Evolutionary conservation across 495 filamentous ascomycete species (phyloP).

Genomic region (Chaetomium tenue): DNA sequence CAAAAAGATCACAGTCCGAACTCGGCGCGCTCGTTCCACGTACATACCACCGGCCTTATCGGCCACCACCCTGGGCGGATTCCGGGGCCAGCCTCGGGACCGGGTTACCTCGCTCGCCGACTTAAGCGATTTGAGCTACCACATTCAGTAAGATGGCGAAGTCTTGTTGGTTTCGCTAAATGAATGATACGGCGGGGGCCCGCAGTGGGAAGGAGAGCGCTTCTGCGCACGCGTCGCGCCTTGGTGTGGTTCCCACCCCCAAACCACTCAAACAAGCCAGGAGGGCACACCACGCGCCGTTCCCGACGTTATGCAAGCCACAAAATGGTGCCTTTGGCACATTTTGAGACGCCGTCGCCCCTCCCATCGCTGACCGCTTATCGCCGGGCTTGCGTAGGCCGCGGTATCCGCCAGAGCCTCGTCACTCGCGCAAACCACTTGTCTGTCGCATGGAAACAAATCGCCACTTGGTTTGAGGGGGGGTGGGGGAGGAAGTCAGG

Average conservation of each 20-base stretch:
- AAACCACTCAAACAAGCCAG: neutral
- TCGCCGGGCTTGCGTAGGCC: conserved; percentile 1
- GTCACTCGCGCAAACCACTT: neutral
- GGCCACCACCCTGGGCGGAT: neutral
- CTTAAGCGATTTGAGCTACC: neutral
- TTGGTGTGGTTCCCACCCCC: neutral
- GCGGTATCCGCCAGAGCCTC: neutral
- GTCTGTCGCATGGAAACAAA: no score
- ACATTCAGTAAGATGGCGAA: neutral
- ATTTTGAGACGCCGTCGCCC: neutral
- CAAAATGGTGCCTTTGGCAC: neutral
- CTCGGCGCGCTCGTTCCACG: neutral
- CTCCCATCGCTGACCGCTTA: conserved; percentile 9
- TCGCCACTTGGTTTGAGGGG: neutral
- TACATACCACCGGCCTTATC: no score
- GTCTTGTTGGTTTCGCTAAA: neutral
- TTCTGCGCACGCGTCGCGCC: neutral
- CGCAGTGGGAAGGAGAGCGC: neutral
- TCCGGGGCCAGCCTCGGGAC: neutral
- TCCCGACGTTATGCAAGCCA: neutral
- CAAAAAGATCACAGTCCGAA: conserved; percentile 1
- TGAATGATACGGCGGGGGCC: neutral
- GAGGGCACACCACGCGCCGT: neutral
- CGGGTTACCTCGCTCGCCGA: neutral
- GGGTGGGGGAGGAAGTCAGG: no score